Evolutionary conservation across 2,329 filamentous ascomycete species (phyloP), one percentile per base, ranked within the genome.

Genomic region (Chaetomiaceae sp.): DNA sequence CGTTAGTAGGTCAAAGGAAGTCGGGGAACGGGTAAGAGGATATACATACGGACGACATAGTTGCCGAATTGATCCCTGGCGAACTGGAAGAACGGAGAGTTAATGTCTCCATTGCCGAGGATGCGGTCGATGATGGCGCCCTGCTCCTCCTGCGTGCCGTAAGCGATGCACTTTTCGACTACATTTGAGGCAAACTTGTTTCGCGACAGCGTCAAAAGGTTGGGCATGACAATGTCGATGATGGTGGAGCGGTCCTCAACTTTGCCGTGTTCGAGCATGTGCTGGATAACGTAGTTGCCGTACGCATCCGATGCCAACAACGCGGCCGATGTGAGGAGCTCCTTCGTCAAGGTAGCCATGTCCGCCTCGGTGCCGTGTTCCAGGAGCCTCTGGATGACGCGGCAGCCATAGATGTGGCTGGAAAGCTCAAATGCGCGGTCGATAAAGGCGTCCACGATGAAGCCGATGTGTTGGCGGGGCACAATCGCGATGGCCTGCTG

Each of bases 111-210:
- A 14, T 73, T 62, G 1, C 73, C 72, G 2, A 76, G 81, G 20
- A 90, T 69, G 48, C 78, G 73, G 40, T 72, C 70, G 43, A 86
- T 77, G 48, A 96, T 88, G 26, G 75, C 73, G 27, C 73, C 75
- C 42, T 85, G 81, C 62, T 95, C 85, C 41, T 82, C 72, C 17
- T 77, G 70, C 0, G 79, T 79, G 17, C 87, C 88, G 55, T 75
- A 78, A 45, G 84, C 73, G 50, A 97, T 84, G 62, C 89, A 95
- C 66, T 88, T 91, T 67, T 98, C 93, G 1, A 98, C 91, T 3
- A 98, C 91, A 58, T 98, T 97, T 60, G 90, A 96, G 1, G 93
- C 91, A 60, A 88, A 94, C 64, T 98, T 98, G 70, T 97, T 88
- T 71, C 89, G 95, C 20, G 89, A 95, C 57, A 88, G 83, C 1